A percentile compares a stretch with the other conserved stretches of the same genome.
Conservation (phyloP, 345 rosid genomes). For the Combretum micranthum region DNA sequence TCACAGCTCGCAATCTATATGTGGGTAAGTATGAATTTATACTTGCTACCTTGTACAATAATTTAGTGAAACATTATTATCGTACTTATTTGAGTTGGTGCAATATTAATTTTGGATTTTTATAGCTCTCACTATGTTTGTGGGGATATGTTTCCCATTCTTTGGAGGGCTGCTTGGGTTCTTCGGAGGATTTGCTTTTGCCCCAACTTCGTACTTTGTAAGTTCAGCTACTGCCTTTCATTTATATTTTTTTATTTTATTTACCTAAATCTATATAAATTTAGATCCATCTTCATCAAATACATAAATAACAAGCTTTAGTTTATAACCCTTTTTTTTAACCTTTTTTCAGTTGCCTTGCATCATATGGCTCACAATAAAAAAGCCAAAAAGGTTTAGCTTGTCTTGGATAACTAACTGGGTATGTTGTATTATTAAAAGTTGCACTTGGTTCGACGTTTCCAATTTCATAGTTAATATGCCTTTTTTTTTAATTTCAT, state of each 20-base stretch:
- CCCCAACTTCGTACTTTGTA: conserved; percentile 89
- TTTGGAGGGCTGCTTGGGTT: conserved; percentile 73
- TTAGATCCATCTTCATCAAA: neutral
- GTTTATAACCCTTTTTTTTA: neutral
- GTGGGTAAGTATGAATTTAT: conserved; percentile 11
- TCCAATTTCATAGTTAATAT: neutral
- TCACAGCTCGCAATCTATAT: conserved; percentile 31
- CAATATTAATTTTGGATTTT: neutral
- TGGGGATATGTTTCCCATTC: conserved; percentile 71
- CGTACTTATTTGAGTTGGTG: neutral
- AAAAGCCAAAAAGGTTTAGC: conserved; percentile 65
- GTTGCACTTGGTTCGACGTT: neutral
- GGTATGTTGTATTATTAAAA: conserved; percentile 33
- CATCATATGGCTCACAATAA: conserved; percentile 62
- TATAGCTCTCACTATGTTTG: conserved; percentile 60
- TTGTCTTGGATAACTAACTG: conserved; percentile 69
- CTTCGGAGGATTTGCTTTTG: conserved; percentile 86
- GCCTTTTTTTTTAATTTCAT: neutral
- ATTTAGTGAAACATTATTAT: neutral
- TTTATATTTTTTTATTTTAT: neutral
- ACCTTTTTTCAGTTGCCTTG: conserved; percentile 54
- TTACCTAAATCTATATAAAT: neutral
- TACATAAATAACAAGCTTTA: neutral
- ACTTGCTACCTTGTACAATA: neutral
- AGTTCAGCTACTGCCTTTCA: conserved; percentile 11